Percentiles rank a stretch among this genome's conserved stretches.
These are phyloP conservation scores for Streptanthus diversifolius DNA, from an alignment of 345 rosid species.

Conservation along the genomic window DNA sequence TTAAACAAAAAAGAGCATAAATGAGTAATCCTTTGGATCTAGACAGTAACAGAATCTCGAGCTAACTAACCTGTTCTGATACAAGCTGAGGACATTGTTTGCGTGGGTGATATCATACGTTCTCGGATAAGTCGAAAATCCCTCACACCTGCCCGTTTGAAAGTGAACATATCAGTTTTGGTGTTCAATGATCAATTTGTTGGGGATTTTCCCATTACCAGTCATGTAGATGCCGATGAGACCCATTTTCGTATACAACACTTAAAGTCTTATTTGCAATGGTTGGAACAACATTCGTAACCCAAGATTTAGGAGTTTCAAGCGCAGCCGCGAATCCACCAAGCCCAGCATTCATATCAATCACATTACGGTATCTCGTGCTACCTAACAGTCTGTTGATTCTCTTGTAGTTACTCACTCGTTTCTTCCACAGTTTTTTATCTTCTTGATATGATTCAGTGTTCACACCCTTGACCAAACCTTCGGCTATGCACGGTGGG, in stretches of 20 bases:
- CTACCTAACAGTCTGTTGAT: slow-evolving; percentile 50
- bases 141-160: slow-evolving; percentile 60
- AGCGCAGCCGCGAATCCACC: slow-evolving; percentile 75
- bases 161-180: not conserved
- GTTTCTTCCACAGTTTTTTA: slow-evolving; percentile 53
- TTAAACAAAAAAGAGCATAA: no score
- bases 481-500: slow-evolving; percentile 53
- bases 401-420: slow-evolving; percentile 51
- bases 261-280: slow-evolving; percentile 57
- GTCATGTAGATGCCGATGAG: slow-evolving; percentile 76
- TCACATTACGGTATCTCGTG: slow-evolving; percentile 61
- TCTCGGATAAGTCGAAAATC: slow-evolving; percentile 73
- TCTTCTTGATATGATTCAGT: slow-evolving; percentile 47
- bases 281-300: slow-evolving; percentile 72
- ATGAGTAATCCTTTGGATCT: not conserved
- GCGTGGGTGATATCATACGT: slow-evolving; percentile 73
- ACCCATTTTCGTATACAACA: slow-evolving; percentile 57
- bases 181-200: not conserved
- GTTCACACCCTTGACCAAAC: slow-evolving; percentile 46
- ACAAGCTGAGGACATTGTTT: slow-evolving; percentile 55
- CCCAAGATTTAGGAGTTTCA: slow-evolving; percentile 61
- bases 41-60: not conserved
- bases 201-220: slow-evolving; percentile 44
- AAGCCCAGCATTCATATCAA: slow-evolving; percentile 78
- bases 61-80: slow-evolving; percentile 46